phyloP scores from a whole-genome alignment of 148 eudicot genomes.

The Oxyria digyna region DNA sequence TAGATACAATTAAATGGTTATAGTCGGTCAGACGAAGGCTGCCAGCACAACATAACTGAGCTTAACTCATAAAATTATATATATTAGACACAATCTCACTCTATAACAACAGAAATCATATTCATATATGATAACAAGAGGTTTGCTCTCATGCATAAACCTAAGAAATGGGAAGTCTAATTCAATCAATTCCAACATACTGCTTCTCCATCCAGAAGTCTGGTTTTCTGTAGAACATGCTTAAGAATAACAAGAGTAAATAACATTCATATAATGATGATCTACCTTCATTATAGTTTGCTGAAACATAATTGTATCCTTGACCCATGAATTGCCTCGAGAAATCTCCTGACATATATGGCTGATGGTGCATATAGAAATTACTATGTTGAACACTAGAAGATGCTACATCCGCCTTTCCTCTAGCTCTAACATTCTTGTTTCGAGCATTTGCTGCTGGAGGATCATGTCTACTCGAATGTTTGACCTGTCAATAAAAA shows the following conservation, averaged over 20 bases:
- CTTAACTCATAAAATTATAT: background rate
- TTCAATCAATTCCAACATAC: background rate
- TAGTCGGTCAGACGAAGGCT: background rate
- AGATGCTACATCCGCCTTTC: constrained; percentile 14
- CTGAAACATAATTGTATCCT: background rate
- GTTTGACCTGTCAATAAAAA: constrained; percentile 44
- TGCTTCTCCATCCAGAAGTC: background rate
- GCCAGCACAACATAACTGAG: background rate
- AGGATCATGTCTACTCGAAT: constrained; percentile 27
- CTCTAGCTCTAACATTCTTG: constrained; percentile 33
- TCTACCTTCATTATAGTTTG: background rate
- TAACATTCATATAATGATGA: background rate
- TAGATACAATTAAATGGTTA: background rate
- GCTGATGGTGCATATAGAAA: constrained; percentile 13
- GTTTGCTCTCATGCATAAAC: background rate
- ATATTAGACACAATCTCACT: background rate
- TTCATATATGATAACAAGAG: no score
- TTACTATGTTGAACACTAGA: constrained; percentile 12
- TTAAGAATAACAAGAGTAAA: background rate
- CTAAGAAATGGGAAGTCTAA: background rate
- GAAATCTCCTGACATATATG: background rate
- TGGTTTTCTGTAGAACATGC: background rate
- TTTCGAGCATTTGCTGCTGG: constrained; percentile 48
- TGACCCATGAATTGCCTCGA: background rate
- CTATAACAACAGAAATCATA: background rate